These are phyloP conservation scores for Coprinopsis sp. DNA, from an alignment of 768 basidiomycete genomes.

Conservation along the genomic window DNA sequence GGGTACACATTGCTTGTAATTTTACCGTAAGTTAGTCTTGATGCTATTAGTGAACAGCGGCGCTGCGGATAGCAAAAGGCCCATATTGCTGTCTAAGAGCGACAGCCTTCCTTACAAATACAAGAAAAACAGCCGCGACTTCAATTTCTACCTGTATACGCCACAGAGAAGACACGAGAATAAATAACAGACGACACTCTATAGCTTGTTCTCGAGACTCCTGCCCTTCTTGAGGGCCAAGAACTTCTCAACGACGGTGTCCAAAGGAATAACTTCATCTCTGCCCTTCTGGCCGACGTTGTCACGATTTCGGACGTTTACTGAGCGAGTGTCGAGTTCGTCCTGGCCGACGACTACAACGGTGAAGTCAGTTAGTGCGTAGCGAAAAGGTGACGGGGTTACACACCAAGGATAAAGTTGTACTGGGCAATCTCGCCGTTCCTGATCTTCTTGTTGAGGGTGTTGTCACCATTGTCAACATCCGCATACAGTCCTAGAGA, in stretches of 20 bases:
- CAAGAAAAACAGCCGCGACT: too few species aligned
- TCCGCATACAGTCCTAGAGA: conserved; percentile 80
- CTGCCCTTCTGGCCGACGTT: conserved; percentile 83
- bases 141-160: too few species aligned
- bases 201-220: conserved; percentile 42
- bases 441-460: conserved; percentile 93
- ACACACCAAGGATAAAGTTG: conserved; percentile 92
- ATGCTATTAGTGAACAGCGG: too few species aligned
- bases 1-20: too few species aligned
- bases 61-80: too few species aligned
- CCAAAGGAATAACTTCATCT: conserved; percentile 69
- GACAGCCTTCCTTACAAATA: too few species aligned
- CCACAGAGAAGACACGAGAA: too few species aligned
- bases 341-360: conserved; percentile 87
- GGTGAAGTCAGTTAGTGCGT: background rate
- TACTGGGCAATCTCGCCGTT: conserved; percentile 97
- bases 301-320: conserved; percentile 95
- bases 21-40: too few species aligned
- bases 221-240: conserved; percentile 59
- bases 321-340: conserved; percentile 79
- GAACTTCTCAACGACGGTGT: conserved; percentile 66
- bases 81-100: too few species aligned
- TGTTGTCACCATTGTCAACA: conserved; percentile 88
- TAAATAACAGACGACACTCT: too few species aligned
- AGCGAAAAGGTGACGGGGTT: background rate